Evolutionary conservation across 345 rosid genomes (phyloP).

Genomic region (Linum tenue): DNA sequence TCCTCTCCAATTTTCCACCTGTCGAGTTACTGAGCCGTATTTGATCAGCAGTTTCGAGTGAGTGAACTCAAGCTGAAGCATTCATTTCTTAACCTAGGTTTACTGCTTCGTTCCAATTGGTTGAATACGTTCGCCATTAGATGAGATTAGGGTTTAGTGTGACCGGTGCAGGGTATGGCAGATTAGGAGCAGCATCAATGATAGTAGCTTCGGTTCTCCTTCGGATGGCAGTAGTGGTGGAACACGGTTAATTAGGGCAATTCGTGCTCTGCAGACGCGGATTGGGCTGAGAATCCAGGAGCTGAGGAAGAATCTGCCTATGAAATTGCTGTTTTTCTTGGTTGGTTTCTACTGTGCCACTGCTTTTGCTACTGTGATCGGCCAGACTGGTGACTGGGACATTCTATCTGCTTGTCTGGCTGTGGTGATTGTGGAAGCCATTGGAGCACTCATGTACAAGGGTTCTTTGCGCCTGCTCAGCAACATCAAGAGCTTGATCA

Average conservation of each 20-base stretch:
- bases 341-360: constrained; percentile 89
- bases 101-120: no score
- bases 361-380: constrained; percentile 71
- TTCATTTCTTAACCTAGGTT: not conserved
- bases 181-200: constrained; percentile 41
- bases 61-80: constrained; percentile 5
- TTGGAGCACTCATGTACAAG: constrained; percentile 81
- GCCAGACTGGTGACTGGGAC: constrained; percentile 99
- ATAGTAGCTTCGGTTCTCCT: constrained; percentile 46
- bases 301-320: constrained; percentile 56
- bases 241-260: constrained; percentile 51
- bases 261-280: constrained; percentile 46
- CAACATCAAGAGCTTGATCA: constrained; percentile 42
- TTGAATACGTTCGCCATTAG: not conserved
- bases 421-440: constrained; percentile 66
- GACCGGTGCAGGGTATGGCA: constrained; percentile 45
- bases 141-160: not conserved
- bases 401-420: constrained; percentile 84
- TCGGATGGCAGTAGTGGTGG: constrained; percentile 31
- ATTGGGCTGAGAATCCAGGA: constrained; percentile 42
- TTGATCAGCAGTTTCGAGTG: constrained; percentile 32
- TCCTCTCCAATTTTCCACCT: not conserved
- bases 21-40: constrained; percentile 21
- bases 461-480: constrained; percentile 45
- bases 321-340: constrained; percentile 72